phyloP scores from a whole-genome alignment of 441 rosid genomes.

The Populus hybrid region DNA sequence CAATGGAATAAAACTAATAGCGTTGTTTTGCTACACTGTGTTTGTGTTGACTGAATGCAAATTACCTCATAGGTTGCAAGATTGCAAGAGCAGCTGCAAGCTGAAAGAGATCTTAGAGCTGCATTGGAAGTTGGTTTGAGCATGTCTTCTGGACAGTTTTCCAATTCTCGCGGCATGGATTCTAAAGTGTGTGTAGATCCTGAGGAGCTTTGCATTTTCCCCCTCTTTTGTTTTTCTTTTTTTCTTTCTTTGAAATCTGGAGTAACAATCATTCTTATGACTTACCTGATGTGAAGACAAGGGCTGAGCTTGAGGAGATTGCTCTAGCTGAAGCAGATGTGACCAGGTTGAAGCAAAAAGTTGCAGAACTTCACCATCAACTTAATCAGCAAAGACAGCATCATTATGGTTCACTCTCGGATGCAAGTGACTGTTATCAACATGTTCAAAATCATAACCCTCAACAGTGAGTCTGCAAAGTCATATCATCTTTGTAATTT shows the following conservation, averaged over 20 bases:
- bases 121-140: conserved; percentile 98
- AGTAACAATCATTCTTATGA: conserved; percentile 25
- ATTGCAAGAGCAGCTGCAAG: conserved; percentile 99
- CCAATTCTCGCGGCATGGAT: conserved; percentile 87
- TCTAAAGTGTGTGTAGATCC: conserved; percentile 63
- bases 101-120: conserved; percentile 98
- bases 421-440: conserved; percentile 72
- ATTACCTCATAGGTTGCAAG: conserved; percentile 66
- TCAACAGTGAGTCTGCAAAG: conserved; percentile 67
- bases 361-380: conserved; percentile 97
- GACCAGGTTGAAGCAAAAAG: conserved; percentile 95
- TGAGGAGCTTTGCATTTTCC: conserved; percentile 4
- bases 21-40: neutral
- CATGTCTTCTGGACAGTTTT: conserved; percentile 89
- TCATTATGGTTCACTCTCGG: conserved; percentile 75
- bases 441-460: conserved; percentile 70
- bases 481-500: neutral
- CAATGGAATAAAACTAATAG: neutral
- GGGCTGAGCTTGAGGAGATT: conserved; percentile 98
- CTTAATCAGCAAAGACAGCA: conserved; percentile 94
- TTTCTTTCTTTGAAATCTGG: conserved; percentile 10
- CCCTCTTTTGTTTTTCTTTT: conserved; percentile 8
- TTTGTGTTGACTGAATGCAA: conserved; percentile 13
- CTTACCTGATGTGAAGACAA: conserved; percentile 60
- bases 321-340: conserved; percentile 99